Base-by-base conservation (phyloP, 768 basidiomycete species). In the Suillus lakei region DNA sequence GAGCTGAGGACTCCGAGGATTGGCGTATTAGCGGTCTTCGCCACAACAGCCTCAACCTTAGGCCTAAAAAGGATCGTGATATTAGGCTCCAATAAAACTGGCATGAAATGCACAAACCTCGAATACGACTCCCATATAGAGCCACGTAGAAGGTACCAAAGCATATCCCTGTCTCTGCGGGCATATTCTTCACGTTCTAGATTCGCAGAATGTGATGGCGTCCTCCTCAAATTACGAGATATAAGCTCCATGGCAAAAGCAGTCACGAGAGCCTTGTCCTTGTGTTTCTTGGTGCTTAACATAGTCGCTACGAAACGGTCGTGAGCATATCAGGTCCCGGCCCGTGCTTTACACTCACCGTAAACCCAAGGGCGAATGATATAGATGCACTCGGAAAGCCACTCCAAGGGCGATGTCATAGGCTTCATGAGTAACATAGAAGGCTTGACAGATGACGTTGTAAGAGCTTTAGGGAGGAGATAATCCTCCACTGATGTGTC, bases 91-190 rank as follows among this genome's bases (percentile, higher is more conserved):
- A 62, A 41, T 60, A 50, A 68, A 61, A 55, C 30, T 46, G 13
- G 32, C 30, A 30, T 15, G 5, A 68, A 46, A 55, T 63, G 59
- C 26, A 50, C 67, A 56, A 51, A 63, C 48, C 50, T 43, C 58
- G 28, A 36, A 78, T 88, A 94, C 12, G 84, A 81, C 65, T 88
- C 80, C 96, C 96, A 98, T 60, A 96, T 86, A 23, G 91, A 88
- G 23, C 95, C 95, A 48, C 93, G 89, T 66, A 97, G 78, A 51
- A 96, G 84, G 73, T 95, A 95, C 89, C 91, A 93, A 12, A 91
- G 72, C 67, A 97, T 84, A 69, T 93, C 91, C 61, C 88, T 85
- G 76, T 98, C 96, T 69, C 94, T 83, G 62, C 86, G 84, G 16
- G 93, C 91, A 70, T 96, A 92, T 73, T 96, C 95, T 16, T 86